phyloP scores from a whole-genome alignment of 2,329 filamentous ascomycete genomes.

The Dothideomycetes sp. region DNA sequence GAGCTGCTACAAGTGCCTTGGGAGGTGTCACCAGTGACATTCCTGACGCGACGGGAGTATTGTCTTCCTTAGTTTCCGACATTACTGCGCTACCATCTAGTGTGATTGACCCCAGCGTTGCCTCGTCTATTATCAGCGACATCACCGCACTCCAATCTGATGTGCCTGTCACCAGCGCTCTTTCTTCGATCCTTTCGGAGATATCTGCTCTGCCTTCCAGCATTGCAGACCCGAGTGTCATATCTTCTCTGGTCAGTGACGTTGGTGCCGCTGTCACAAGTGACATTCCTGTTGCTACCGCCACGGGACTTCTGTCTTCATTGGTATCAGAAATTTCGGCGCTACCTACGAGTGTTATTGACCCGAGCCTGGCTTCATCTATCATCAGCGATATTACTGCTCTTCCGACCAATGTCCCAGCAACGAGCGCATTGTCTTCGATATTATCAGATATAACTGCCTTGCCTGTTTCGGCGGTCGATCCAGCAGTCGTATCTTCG shows the following conservation, averaged over 20 bases:
- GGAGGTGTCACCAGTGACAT: not conserved
- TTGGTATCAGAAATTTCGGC: not conserved
- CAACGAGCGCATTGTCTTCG: not conserved
- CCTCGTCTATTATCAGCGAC: not conserved
- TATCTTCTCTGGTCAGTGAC: not conserved
- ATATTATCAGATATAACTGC: not conserved
- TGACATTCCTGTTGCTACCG: not conserved
- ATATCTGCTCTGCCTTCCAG: not conserved
- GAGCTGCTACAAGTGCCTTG: not conserved
- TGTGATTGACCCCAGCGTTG: not conserved
- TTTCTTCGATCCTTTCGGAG: not conserved
- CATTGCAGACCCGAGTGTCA: not conserved
- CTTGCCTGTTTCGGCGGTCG: too few relatives aligned
- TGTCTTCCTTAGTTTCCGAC: not conserved
- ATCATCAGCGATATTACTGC: constrained; percentile 1
- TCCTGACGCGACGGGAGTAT: not conserved
- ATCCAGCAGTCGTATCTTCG: too few relatives aligned
- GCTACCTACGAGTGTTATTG: not conserved
- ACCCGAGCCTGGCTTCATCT: not conserved
- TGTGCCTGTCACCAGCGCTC: not conserved
- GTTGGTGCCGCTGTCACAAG: not conserved
- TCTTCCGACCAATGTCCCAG: not conserved
- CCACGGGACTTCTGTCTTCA: too few relatives aligned
- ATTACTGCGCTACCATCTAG: not conserved
- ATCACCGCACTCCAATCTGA: not conserved